Evolutionary conservation across 2,329 filamentous ascomycete species (phyloP), one percentile per base, ranked within the genome.

Genomic region (Aspergillus nomiae): DNA sequence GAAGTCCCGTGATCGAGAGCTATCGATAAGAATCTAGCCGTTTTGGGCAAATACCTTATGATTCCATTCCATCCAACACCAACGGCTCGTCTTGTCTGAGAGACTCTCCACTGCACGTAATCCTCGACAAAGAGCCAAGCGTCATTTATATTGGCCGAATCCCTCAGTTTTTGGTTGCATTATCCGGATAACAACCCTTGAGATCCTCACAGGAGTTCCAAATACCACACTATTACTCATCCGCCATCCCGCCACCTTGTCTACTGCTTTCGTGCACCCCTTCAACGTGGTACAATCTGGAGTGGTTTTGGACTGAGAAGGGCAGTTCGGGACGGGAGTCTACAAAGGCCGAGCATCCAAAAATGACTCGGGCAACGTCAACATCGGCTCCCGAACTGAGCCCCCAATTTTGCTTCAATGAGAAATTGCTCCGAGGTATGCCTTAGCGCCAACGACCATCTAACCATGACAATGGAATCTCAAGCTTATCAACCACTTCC

Each of bases 371-470:
- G 59, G 68, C 75, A 56, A 74, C 75, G n/a, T 75, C 75, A 26
- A 77, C 72, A n/a, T 68, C 72, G 54, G 74, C 76, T 60, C 88
- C 88, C 58, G 76, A 72, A 34, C 80, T 93, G 65, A 90, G 86
- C 63, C 90, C 89, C 51, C 89, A 91, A 75, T 92, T 93, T 73
- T 95, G 91, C 78, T 94, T 93, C 76, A 89, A 89, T 14, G 88
- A 89, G 59, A 83, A 85, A 54, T 84, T 87, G 21, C 80, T 94
- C 55, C 83, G 87, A 87, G 90, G 91, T 92, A 76, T 48, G 82
- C 69, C 58, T 41, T 56, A 28, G 38, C 28, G 26, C 30, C 38
- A 30, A 34, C 11, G 34, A 36, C 19, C 21, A 34, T 32, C 28
- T 24, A 28, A 32, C 2, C n/a, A 43, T 43, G 21, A 38, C 8